Conservation (phyloP, 108 stramenopile species). For the Thalassiosira profunda region DNA sequence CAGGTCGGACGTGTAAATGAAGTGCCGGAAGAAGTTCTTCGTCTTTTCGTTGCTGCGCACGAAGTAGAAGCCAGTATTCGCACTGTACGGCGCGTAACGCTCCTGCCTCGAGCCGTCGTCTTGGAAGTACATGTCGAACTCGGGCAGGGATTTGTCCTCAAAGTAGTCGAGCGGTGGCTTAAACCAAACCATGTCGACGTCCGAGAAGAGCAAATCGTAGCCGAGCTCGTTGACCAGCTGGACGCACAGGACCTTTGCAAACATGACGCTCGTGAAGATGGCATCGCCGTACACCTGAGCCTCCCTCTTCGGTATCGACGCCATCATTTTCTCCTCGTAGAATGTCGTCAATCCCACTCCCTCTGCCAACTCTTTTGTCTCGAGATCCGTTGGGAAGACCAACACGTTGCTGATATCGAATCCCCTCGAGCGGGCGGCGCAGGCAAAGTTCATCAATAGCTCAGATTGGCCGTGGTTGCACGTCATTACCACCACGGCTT, state of each 20-base stretch:
- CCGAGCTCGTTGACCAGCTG: conserved; percentile 55
- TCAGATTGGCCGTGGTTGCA: conserved; percentile 73
- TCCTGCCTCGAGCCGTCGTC: conserved; percentile 73
- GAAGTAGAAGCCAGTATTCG: conserved; percentile 80
- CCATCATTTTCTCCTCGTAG: conserved; percentile 67
- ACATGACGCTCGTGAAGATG: conserved; percentile 80
- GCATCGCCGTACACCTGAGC: conserved; percentile 67
- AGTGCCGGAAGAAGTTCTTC: conserved; percentile 54
- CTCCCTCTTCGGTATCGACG: conserved; percentile 42
- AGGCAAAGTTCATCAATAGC: conserved; percentile 74
- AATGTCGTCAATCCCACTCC: conserved; percentile 57
- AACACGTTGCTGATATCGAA: conserved; percentile 37
- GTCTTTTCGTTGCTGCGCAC: conserved; percentile 57
- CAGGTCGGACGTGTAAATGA: conserved; percentile 55
- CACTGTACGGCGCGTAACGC: conserved; percentile 62
- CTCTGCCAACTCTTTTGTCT: conserved; percentile 60
- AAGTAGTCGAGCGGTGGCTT: conserved; percentile 55
- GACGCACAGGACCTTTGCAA: conserved; percentile 62
- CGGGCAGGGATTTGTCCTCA: conserved; percentile 3
- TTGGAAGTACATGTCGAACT: conserved; percentile 73
- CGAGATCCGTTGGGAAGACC: conserved; percentile 71
- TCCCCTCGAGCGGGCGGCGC: conserved; percentile 49
- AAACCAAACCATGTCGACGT: conserved; percentile 71
- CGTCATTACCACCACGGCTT: conserved; percentile 73
- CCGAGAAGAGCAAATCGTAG: conserved; percentile 77